A percentile compares a stretch with the other conserved stretches of the same genome.
Conservation (phyloP, 2,329 filamentous ascomycete genomes). For the Talaromyces sp. region DNA sequence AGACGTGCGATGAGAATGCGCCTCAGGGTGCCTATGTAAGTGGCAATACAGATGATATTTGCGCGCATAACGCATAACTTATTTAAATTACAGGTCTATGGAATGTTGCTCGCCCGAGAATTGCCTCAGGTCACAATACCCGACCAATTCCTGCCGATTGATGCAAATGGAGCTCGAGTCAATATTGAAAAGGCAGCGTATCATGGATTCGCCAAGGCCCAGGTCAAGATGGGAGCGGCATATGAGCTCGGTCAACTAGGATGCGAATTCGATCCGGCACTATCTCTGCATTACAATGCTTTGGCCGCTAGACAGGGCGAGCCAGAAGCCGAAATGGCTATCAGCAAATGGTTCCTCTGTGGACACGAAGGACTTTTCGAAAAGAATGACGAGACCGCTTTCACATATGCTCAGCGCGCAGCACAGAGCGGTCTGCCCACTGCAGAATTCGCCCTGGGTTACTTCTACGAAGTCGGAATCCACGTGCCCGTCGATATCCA, state of each 20-base stretch:
- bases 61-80: background rate
- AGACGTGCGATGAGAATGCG: slow-evolving; percentile 90
- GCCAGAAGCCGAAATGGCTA: slow-evolving; percentile 87
- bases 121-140: slow-evolving; percentile 87
- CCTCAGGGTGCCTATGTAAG: slow-evolving; percentile 83
- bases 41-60: slow-evolving; percentile 8
- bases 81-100: slow-evolving; percentile 58
- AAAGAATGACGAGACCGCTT: slow-evolving; percentile 94
- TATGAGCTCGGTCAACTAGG: slow-evolving; percentile 92
- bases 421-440: slow-evolving; percentile 77
- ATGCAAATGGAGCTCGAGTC: slow-evolving; percentile 69
- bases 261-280: slow-evolving; percentile 89
- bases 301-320: slow-evolving; percentile 89
- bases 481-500: slow-evolving; percentile 77
- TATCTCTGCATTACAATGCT: slow-evolving; percentile 93
- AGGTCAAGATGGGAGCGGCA: slow-evolving; percentile 93
- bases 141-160: slow-evolving; percentile 63
- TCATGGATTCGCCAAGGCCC: slow-evolving; percentile 90
- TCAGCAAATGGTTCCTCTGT: slow-evolving; percentile 98
- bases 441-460: slow-evolving; percentile 93
- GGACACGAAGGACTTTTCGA: slow-evolving; percentile 87
- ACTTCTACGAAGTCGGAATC: slow-evolving; percentile 96
- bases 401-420: slow-evolving; percentile 82
- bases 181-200: slow-evolving; percentile 97
- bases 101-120: slow-evolving; percentile 88